Conservation (phyloP, 2,329 filamentous ascomycete species). For the Botrytis fragariae region DNA sequence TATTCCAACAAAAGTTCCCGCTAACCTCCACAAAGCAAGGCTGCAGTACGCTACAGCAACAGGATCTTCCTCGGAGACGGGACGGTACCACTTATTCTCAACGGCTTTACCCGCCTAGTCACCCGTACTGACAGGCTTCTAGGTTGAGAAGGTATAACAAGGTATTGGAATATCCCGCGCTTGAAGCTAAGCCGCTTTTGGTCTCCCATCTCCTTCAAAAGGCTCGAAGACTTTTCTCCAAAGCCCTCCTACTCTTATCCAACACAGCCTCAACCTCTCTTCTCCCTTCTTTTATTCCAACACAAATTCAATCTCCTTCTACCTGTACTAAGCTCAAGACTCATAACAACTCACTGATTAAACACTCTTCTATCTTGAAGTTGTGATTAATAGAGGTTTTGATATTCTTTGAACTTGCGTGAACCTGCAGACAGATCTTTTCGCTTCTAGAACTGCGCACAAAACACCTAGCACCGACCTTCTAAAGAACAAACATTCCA, state of each 20-base stretch:
- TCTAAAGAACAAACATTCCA: not conserved
- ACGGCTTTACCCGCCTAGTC: not conserved
- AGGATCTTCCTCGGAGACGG: not conserved
- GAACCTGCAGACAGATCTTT: not conserved
- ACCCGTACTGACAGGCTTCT: not conserved
- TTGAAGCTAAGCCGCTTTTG: not conserved
- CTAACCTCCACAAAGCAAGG: not conserved
- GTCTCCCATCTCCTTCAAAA: not conserved
- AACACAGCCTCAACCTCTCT: not conserved
- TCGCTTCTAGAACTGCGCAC: not conserved
- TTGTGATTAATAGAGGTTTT: not conserved
- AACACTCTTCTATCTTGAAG: not conserved
- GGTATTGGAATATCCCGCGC: not conserved
- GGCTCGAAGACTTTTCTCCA: not conserved
- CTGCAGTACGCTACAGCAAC: not conserved
- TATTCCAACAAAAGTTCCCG: not conserved
- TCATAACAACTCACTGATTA: not conserved
- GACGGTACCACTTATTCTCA: not conserved
- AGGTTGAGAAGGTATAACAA: not conserved
- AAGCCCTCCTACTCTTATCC: constrained; percentile 4
- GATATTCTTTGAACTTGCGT: not conserved
- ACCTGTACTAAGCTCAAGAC: not conserved
- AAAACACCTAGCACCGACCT: not conserved
- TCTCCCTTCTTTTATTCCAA: not conserved
- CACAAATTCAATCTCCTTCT: not conserved